These are phyloP conservation scores for Zygoascus bituminiphila DNA, from an alignment of 805 yeast species.

Conservation along the genomic window DNA sequence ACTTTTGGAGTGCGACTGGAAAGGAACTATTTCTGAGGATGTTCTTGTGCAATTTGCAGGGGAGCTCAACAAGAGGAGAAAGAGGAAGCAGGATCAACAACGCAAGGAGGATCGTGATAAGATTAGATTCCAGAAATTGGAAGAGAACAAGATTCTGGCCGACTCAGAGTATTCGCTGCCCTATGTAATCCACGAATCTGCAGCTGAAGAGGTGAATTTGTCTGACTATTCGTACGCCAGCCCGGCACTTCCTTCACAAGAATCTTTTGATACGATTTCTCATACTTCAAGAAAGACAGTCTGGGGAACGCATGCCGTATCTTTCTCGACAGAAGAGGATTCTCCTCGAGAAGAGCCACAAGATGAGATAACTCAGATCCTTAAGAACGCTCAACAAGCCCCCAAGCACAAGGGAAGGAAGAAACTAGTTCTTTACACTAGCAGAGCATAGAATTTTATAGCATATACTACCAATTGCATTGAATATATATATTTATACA, in stretches of 20 bases:
- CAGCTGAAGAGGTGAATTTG: not conserved
- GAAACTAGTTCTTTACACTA: constrained; percentile 24
- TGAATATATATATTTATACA: not conserved
- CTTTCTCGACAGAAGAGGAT: constrained; percentile 16
- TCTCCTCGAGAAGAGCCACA: constrained; percentile 15
- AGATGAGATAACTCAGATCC: constrained; percentile 4
- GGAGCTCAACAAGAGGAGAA: constrained; percentile 21
- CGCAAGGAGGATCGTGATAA: constrained; percentile 20
- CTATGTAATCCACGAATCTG: not conserved
- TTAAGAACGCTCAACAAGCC: constrained; percentile 13
- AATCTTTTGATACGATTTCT: not conserved
- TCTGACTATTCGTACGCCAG: not conserved
- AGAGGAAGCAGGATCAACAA: constrained; percentile 16
- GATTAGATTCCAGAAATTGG: constrained; percentile 27
- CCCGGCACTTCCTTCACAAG: not conserved
- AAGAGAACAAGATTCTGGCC: constrained; percentile 26
- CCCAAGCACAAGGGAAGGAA: constrained; percentile 19
- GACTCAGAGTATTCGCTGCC: constrained; percentile 1
- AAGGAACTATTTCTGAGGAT: constrained; percentile 28
- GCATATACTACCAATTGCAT: not conserved
- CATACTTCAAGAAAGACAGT: constrained; percentile 5
- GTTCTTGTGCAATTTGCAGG: constrained; percentile 20
- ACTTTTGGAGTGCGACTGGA: constrained; percentile 82
- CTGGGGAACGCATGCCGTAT: constrained; percentile 17
- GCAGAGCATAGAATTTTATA: constrained; percentile 2